Evolutionary conservation across 257 asterid species (phyloP), one percentile per base, ranked within the genome.

Genomic region (Ilex asprella): DNA sequence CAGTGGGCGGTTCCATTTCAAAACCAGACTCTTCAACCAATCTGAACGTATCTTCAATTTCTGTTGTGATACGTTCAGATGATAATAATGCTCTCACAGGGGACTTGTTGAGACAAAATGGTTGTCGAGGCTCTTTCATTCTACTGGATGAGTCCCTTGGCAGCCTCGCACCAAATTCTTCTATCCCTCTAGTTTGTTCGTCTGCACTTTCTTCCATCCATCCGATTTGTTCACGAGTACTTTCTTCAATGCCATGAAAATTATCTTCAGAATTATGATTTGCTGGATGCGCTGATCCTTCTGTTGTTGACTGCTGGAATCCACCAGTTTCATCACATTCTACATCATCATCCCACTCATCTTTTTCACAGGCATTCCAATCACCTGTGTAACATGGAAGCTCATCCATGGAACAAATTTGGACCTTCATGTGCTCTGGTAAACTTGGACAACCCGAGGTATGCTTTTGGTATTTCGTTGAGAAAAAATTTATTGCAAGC

Each of bases 401-500:
- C 8, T 87, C 97, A 50, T 93, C 94, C 92, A 93, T 80, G 39
- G 84, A 68, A 74, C 82, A 62, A 65, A 89, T 68, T 66, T 62
- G 79, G 58, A 67, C 73, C 71, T 70, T 70, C 80, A 74, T 83
- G 58, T 78, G 83, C 68, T 55, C 56, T 41, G 87, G 87, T 77
- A 89, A 74, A 54, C 69, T 60, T 8, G 95, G 96, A 57, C 95
- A 85, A 61, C 83, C 69, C 13, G 81, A 73, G 32, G 80, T 70
- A 46, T 77, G 65, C 47, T 46, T 73, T 69, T 76, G 79, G 82
- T 93, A 93, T 62, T 93, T 93, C 12, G 97, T 93, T 15, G 97
- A 93, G 76, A 93, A 87, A 72, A 85, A 79, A 69, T 93, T 89
- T 74, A 93, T 84, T 0, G 85, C 82, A 50, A 93, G 83, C 72